Percentiles rank a stretch among this genome's conserved stretches.
Conservation (phyloP, 2,329 filamentous ascomycete species). For the Drechmeria coniospora region DNA sequence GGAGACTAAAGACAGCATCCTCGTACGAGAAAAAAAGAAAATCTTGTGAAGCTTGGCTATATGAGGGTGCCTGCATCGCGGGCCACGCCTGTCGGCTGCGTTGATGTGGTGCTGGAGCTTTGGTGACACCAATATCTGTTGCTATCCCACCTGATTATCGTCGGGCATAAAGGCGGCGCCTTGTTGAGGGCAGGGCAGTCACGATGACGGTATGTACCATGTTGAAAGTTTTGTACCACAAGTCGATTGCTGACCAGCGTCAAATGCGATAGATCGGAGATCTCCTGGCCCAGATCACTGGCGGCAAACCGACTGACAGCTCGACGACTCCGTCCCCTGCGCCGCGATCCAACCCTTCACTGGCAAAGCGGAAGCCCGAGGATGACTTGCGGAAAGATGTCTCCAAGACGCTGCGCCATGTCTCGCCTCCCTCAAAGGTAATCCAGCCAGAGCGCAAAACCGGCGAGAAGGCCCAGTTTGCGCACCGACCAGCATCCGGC, state of each 20-base stretch:
- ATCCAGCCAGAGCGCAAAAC: constrained; percentile 1
- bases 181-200: constrained; percentile 1
- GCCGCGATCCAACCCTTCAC: constrained; percentile 11
- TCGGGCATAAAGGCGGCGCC: too few relatives aligned
- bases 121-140: too few relatives aligned
- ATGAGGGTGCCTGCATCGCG: too few relatives aligned
- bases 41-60: too few relatives aligned
- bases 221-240: too few relatives aligned
- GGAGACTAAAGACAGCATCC: too few relatives aligned
- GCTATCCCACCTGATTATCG: too few relatives aligned
- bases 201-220: constrained; percentile 4
- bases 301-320: constrained; percentile 28
- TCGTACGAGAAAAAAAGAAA: too few relatives aligned
- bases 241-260: too few relatives aligned
- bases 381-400: constrained; percentile 26
- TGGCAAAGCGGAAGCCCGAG: constrained; percentile 42
- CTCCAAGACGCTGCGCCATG: constrained; percentile 26
- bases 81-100: too few relatives aligned
- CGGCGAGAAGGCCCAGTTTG: not conserved
- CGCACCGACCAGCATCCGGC: constrained; percentile 2
- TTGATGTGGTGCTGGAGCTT: too few relatives aligned
- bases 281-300: constrained; percentile 40
- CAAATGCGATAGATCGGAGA: constrained; percentile 15
- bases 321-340: constrained; percentile 17
- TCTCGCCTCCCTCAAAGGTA: constrained; percentile 4